Base-by-base conservation (phyloP, 306 rosid genomes). In the Prosopis cineraria region DNA sequence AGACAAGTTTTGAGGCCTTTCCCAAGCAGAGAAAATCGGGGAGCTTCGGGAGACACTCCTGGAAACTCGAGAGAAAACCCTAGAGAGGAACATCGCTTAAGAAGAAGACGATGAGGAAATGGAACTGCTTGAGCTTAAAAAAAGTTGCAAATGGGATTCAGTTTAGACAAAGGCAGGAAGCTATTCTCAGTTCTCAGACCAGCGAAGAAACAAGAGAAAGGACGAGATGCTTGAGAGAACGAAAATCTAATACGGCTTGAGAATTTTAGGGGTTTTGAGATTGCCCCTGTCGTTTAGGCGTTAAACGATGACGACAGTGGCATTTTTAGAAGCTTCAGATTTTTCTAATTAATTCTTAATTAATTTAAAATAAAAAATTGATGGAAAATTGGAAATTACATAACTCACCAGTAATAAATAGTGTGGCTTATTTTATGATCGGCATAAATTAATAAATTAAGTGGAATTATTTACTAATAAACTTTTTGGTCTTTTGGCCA, bases 41-140 rank as follows among this genome's bases (percentile, higher is more conserved):
- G 85, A 76, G 88, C 83, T 78, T 80, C 91, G 85, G 43, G 79
- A 70, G 44, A 84, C 47, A 64, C 48, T 59, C 29, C 84, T 79
- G 47, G 88, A 79, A 80, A 85, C 74, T 64, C 89, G 95, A 1
- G 87, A 86, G 34, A 88, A 68, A 47, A 85, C 83, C 90, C 87
- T 93, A 6, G 85, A 79, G 33, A 83, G 79, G 65, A 83, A 86
- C 99, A 95, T 93, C 60, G 85, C 89, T 56, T 62, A 36, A 68
- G 29, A 82, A 16, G 77, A 80, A 36, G 81, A 77, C 5, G 66
- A 41, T 5, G 11, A 43, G 27, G 52, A 43, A 72, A 1, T 30
- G 5, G 67, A 44, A 31, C 5, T 19, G 63, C 4, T n/a, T 7
- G 20, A 19, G 25, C 24, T n/a, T n/a, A 11, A 37, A 9, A 27